Percentiles rank a stretch among this genome's conserved stretches.
Conservation (phyloP, 192 early-diverging fungal species). For the Rhizophagus prolifer region DNA sequence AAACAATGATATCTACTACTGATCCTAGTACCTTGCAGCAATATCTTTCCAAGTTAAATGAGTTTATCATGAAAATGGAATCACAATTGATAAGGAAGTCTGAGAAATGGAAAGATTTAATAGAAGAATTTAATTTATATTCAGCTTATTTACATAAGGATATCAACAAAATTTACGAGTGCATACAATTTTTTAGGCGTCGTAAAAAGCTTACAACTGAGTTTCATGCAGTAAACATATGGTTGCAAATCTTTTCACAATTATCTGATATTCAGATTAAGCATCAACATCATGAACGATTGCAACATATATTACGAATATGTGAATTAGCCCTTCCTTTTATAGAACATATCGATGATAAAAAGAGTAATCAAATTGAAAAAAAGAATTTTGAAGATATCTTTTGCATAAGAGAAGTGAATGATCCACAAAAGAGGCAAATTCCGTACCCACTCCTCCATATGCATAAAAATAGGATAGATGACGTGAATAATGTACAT, state of each 20-base stretch:
- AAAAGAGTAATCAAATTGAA: not conserved
- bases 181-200: not conserved
- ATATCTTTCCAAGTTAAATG: not conserved
- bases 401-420: not conserved
- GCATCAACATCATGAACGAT: not conserved
- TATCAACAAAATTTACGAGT: not conserved
- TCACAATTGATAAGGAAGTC: not conserved
- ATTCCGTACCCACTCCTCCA: not conserved
- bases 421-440: not conserved
- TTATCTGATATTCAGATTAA: not conserved
- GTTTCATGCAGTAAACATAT: conserved; percentile 2
- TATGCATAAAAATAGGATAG: too few species aligned
- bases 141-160: conserved; percentile 10
- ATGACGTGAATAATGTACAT: not conserved
- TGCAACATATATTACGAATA: not conserved
- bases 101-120: not conserved
- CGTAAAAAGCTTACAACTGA: not conserved
- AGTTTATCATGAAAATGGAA: not conserved
- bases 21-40: not conserved
- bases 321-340: not conserved
- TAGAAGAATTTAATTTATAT: conserved; percentile 4
- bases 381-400: conserved; percentile 12
- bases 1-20: not conserved
- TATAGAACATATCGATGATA: not conserved
- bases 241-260: not conserved